Percentiles rank a stretch among this genome's conserved stretches.
Conservation (phyloP, 2,329 filamentous ascomycete genomes). For the Microsporum ferrugineum region DNA sequence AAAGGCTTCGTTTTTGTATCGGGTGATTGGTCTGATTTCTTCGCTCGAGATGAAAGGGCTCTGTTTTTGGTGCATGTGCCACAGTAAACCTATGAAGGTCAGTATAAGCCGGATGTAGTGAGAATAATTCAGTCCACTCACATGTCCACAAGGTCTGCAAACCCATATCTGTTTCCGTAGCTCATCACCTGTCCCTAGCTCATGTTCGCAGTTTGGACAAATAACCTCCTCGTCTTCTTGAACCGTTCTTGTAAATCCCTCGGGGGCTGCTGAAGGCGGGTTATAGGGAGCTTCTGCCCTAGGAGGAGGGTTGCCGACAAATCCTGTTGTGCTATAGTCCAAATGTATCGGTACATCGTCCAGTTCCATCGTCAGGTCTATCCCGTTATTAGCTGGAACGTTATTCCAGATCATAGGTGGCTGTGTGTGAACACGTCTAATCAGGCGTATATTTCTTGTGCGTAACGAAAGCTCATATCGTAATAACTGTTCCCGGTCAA, state of each 20-base stretch:
- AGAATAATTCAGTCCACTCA: slow-evolving; percentile 30
- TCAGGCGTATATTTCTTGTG: slow-evolving; percentile 10
- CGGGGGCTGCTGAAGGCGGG: slow-evolving; percentile 50
- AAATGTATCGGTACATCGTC: slow-evolving; percentile 20
- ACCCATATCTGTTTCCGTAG: slow-evolving; percentile 84
- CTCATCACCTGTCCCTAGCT: slow-evolving; percentile 62
- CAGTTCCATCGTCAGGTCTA: slow-evolving; percentile 21
- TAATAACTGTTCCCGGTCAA: slow-evolving; percentile 12
- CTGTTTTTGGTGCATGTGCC: slow-evolving; percentile 37
- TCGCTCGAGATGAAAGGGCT: slow-evolving; percentile 23
- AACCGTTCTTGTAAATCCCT: slow-evolving; percentile 73
- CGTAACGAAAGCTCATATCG: slow-evolving; percentile 18
- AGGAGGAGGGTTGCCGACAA: slow-evolving; percentile 21
- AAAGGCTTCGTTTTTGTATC: slow-evolving; percentile 28
- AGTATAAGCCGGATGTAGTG: slow-evolving; percentile 6
- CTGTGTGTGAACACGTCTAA: slow-evolving; percentile 7
- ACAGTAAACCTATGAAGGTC: slow-evolving; percentile 35
- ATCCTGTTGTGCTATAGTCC: slow-evolving; percentile 35
- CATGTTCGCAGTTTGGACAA: slow-evolving; percentile 76
- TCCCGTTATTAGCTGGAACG: slow-evolving; percentile 14
- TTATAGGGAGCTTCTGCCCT: slow-evolving; percentile 38
- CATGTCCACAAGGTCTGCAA: slow-evolving; percentile 81
- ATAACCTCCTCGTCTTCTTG: slow-evolving; percentile 61
- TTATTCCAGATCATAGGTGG: slow-evolving; percentile 20
- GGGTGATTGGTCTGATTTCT: slow-evolving; percentile 20